phyloP scores from a whole-genome alignment of 345 rosid genomes.

The Cardamine chenopodiifolia region DNA sequence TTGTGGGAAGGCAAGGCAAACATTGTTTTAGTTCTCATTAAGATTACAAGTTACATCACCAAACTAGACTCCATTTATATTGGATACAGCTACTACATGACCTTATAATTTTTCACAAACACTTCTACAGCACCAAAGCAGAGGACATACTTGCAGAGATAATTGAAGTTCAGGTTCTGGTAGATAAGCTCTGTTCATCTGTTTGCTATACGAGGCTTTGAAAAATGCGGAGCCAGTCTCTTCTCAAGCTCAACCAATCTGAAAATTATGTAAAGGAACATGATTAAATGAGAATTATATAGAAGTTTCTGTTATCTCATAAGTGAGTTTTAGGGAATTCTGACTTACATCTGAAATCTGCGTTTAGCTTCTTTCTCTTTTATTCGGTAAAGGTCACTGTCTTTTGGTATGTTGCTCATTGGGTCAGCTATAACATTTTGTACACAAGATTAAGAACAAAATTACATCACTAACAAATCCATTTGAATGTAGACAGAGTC shows the following conservation, averaged over 20 bases:
- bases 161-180: not conserved
- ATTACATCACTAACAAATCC: not conserved
- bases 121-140: not conserved
- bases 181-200: slow-evolving; percentile 22
- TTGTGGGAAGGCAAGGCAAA: not conserved
- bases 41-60: slow-evolving; percentile 10
- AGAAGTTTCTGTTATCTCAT: not conserved
- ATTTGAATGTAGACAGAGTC: not conserved
- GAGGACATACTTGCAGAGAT: slow-evolving; percentile 26
- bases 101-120: slow-evolving; percentile 3
- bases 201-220: slow-evolving; percentile 44
- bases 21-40: not conserved
- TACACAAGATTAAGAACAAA: not conserved
- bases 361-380: slow-evolving; percentile 76
- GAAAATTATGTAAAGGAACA: slow-evolving; percentile 31
- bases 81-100: slow-evolving; percentile 10
- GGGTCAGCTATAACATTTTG: slow-evolving; percentile 54
- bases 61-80: slow-evolving; percentile 9
- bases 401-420: slow-evolving; percentile 75
- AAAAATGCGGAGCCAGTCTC: slow-evolving; percentile 68
- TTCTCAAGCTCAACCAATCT: slow-evolving; percentile 85
- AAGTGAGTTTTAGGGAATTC: not conserved
- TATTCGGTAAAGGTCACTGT: slow-evolving; percentile 67
- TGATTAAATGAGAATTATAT: not conserved
- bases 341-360: slow-evolving; percentile 80